Conservation (phyloP, 768 basidiomycete genomes). For the Auricularia cornea region DNA sequence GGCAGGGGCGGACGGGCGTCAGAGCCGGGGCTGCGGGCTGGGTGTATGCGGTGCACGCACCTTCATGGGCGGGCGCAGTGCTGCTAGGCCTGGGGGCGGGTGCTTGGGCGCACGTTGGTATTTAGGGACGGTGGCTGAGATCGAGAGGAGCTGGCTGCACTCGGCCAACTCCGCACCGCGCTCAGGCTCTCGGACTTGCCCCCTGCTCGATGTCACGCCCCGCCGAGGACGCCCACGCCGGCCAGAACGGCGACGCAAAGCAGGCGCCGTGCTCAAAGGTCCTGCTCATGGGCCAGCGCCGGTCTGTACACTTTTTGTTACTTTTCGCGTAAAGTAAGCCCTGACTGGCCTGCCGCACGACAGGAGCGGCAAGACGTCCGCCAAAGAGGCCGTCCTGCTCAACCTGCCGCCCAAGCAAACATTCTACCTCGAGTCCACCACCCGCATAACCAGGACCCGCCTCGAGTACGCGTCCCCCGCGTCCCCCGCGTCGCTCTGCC, state of each 20-base stretch:
- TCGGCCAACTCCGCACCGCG: not conserved
- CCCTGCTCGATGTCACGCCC: not conserved
- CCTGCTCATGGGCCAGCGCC: conserved; percentile 62
- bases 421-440: conserved; percentile 84
- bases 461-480: conserved; percentile 59
- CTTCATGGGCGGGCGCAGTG: no score
- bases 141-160: not conserved
- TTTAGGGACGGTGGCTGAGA: no score
- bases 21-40: not conserved
- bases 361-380: conserved; percentile 90
- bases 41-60: no score
- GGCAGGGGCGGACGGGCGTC: not conserved
- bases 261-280: conserved; percentile 34
- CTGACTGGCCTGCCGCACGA: conserved; percentile 3
- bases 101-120: no score
- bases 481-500: not conserved
- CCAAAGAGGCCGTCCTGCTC: conserved; percentile 87
- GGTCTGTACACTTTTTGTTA: conserved; percentile 30
- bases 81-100: no score
- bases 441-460: conserved; percentile 59
- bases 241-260: not conserved
- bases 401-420: conserved; percentile 73
- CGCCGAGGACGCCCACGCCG: not conserved
- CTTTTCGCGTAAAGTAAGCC: not conserved
- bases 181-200: not conserved